These are phyloP conservation scores for Alnus glutinosa DNA, from an alignment of 306 rosid species.

Conservation along the genomic window DNA sequence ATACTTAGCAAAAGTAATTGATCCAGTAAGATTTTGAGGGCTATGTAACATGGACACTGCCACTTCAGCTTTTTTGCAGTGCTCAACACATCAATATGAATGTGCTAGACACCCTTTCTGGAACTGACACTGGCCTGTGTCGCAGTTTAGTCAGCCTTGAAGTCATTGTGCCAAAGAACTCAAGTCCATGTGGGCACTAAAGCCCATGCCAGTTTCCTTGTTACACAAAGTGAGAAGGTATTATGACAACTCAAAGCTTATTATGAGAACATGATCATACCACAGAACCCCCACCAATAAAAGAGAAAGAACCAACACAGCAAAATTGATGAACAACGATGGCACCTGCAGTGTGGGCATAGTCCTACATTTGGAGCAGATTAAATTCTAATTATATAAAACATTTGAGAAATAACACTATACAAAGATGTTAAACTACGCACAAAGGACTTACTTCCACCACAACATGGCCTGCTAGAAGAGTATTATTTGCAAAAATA, in stretches of 20 bases:
- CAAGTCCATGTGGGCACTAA: slow-evolving; percentile 2
- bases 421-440: slow-evolving; percentile 1
- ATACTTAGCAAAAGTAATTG: slow-evolving; percentile 20
- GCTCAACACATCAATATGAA: neutral
- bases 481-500: slow-evolving; percentile 87
- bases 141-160: neutral
- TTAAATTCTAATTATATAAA: slow-evolving; percentile 23
- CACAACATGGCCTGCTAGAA: slow-evolving; percentile 86
- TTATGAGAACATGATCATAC: slow-evolving; percentile 45
- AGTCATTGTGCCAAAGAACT: slow-evolving; percentile 6
- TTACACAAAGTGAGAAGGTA: slow-evolving; percentile 3
- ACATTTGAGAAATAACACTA: slow-evolving; percentile 6
- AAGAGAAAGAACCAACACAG: slow-evolving; percentile 80
- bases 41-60: slow-evolving; percentile 12
- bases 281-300: slow-evolving; percentile 93
- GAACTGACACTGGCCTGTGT: neutral
- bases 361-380: slow-evolving; percentile 60
- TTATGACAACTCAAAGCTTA: neutral
- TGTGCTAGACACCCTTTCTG: slow-evolving; percentile 19
- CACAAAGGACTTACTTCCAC: slow-evolving; percentile 65
- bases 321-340: slow-evolving; percentile 89
- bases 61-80: slow-evolving; percentile 1
- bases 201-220: slow-evolving; percentile 7
- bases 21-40: slow-evolving; percentile 6
- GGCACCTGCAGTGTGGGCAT: slow-evolving; percentile 86